phyloP scores from a whole-genome alignment of 2,329 filamentous ascomycete species.

The Epichloe festucae region DNA sequence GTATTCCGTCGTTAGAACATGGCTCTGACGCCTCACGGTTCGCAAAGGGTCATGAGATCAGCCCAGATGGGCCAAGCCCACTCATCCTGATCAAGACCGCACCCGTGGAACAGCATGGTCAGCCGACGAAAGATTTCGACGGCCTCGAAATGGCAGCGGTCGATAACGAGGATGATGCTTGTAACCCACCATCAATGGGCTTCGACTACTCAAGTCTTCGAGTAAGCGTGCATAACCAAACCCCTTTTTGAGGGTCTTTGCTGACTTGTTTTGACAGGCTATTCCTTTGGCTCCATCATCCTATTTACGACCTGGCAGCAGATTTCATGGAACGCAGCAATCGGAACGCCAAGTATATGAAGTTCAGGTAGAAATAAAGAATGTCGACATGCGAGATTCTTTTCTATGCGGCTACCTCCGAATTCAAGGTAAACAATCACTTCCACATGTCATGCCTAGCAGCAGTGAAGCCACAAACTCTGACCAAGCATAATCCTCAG shows the following conservation, averaged over 20 bases:
- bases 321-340: slow-evolving; percentile 80
- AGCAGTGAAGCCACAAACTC: not conserved
- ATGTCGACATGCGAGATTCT: slow-evolving; percentile 87
- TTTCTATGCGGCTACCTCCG: slow-evolving; percentile 90
- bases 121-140: slow-evolving; percentile 13
- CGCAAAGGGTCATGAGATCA: slow-evolving; percentile 20
- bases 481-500: slow-evolving; percentile 29
- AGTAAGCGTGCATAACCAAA: slow-evolving; percentile 14
- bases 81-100: not conserved
- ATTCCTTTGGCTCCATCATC: slow-evolving; percentile 73
- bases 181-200: slow-evolving; percentile 24
- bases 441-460: not conserved
- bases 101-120: slow-evolving; percentile 1
- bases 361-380: slow-evolving; percentile 92
- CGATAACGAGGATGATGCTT: slow-evolving; percentile 13
- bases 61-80: slow-evolving; percentile 5
- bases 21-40: slow-evolving; percentile 14
- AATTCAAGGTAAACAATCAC: slow-evolving; percentile 60
- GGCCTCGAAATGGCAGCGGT: slow-evolving; percentile 12
- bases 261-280: slow-evolving; percentile 33
- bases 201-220: slow-evolving; percentile 23
- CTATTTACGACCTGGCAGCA: slow-evolving; percentile 74
- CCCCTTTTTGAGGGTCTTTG: slow-evolving; percentile 5
- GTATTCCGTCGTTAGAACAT: slow-evolving; percentile 21
- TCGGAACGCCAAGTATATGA: slow-evolving; percentile 90